Conservation (phyloP, 2,329 filamentous ascomycete species). For the Aspergillus alliaceus region DNA sequence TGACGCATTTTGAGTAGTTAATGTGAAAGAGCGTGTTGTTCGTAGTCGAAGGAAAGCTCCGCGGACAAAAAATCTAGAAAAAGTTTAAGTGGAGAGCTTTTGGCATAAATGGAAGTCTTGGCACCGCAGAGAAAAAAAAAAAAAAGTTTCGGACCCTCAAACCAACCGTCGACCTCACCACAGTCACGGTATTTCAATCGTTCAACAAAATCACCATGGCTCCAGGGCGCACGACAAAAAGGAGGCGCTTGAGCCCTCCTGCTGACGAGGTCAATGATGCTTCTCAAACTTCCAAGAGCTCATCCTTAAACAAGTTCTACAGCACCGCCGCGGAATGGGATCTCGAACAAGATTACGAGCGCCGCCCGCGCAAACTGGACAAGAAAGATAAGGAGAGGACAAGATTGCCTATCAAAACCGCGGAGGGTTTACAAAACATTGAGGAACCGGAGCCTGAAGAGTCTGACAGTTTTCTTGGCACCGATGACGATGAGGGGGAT, state of each 20-base stretch:
- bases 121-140: constrained; percentile 26
- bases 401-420: constrained; percentile 81
- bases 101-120: constrained; percentile 28
- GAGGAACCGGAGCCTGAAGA: constrained; percentile 50
- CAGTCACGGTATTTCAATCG: not conserved
- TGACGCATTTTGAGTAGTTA: constrained; percentile 62
- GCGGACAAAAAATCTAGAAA: constrained; percentile 22
- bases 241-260: constrained; percentile 52
- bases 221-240: constrained; percentile 48
- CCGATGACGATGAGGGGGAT: constrained; percentile 55
- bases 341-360: constrained; percentile 88
- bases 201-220: constrained; percentile 41
- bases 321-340: constrained; percentile 80
- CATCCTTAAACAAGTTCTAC: constrained; percentile 56
- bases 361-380: constrained; percentile 70
- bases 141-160: constrained; percentile 22
- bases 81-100: constrained; percentile 20
- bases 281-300: constrained; percentile 32
- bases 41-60: constrained; percentile 18
- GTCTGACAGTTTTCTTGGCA: constrained; percentile 64
- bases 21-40: not conserved
- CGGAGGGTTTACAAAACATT: constrained; percentile 71
- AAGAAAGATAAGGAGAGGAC: constrained; percentile 74
- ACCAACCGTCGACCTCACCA: not conserved
- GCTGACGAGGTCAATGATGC: constrained; percentile 34